phyloP scores from a whole-genome alignment of 345 rosid genomes.

The Sisymbrium irio region DNA sequence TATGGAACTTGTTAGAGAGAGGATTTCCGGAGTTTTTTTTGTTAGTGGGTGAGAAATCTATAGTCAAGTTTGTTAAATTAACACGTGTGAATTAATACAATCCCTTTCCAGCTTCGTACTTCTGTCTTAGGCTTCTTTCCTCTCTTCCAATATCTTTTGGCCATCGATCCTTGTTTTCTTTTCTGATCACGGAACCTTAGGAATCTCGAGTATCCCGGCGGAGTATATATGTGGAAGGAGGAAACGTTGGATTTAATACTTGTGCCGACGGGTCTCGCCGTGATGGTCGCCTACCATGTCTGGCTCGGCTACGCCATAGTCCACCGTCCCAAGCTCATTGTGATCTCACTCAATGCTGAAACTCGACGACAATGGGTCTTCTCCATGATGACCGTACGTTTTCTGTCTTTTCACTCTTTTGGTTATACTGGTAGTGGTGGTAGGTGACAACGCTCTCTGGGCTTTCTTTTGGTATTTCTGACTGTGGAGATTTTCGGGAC shows the following conservation, averaged over 20 bases:
- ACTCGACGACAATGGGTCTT: slow-evolving; percentile 82
- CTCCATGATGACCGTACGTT: slow-evolving; percentile 66
- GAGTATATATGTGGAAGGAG: slow-evolving; percentile 34
- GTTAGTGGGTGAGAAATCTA: background rate
- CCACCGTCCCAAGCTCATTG: slow-evolving; percentile 39
- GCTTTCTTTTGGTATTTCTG: background rate
- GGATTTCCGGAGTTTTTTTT: background rate
- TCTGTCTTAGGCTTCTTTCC: background rate
- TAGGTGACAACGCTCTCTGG: background rate
- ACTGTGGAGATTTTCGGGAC: background rate
- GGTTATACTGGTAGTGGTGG: background rate
- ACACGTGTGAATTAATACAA: slow-evolving; percentile 17
- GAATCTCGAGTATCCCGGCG: background rate
- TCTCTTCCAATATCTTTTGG: background rate
- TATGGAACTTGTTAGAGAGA: no score
- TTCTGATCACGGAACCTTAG: slow-evolving; percentile 2
- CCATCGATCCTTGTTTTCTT: background rate
- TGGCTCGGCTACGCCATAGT: slow-evolving; percentile 45
- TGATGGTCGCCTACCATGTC: slow-evolving; percentile 43
- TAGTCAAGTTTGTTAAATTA: background rate
- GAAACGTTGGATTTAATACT: slow-evolving; percentile 38
- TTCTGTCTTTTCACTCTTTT: background rate
- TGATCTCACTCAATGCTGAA: slow-evolving; percentile 73
- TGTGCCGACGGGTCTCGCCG: slow-evolving; percentile 41
- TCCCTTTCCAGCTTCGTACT: background rate